These are phyloP conservation scores for Stylonectria norvegica DNA, from an alignment of 2,329 filamentous ascomycete species.

Conservation along the genomic window DNA sequence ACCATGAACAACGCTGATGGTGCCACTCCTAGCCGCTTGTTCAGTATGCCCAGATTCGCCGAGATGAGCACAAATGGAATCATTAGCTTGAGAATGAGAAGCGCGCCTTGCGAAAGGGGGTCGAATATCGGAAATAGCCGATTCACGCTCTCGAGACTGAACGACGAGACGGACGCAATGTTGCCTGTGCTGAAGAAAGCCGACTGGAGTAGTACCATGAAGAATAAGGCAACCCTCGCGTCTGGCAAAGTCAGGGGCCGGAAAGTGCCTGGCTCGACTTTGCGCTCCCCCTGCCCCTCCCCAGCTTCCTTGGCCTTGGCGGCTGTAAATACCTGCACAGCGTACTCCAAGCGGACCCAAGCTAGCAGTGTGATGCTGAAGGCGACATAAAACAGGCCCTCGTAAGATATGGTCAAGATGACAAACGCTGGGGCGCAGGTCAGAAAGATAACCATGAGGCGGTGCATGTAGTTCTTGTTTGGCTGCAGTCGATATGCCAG, in stretches of 20 bases:
- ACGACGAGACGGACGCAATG: conserved; percentile 87
- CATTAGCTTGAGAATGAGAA: conserved; percentile 85
- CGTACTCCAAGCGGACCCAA: conserved; percentile 91
- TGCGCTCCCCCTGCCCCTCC: neutral
- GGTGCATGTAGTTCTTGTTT: conserved; percentile 85
- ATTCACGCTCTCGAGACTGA: conserved; percentile 85
- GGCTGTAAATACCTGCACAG: conserved; percentile 43
- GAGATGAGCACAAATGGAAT: conserved; percentile 91
- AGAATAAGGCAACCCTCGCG: conserved; percentile 85
- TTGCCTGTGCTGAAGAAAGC: conserved; percentile 98
- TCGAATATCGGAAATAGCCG: conserved; percentile 89
- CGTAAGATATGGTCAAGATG: conserved; percentile 94
- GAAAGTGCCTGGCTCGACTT: conserved; percentile 30
- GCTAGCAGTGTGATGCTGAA: conserved; percentile 79
- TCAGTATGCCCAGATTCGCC: conserved; percentile 90
- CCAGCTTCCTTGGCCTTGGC: conserved; percentile 3
- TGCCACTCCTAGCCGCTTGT: conserved; percentile 76
- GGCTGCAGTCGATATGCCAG: conserved; percentile 76
- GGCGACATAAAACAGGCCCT: conserved; percentile 90
- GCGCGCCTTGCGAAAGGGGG: conserved; percentile 83
- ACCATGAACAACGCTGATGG: conserved; percentile 91
- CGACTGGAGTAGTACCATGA: conserved; percentile 90
- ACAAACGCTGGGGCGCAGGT: conserved; percentile 92
- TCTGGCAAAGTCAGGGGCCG: conserved; percentile 78
- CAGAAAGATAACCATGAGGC: conserved; percentile 83